phyloP scores from a whole-genome alignment of 257 asterid species.

The Catharanthus roseus region DNA sequence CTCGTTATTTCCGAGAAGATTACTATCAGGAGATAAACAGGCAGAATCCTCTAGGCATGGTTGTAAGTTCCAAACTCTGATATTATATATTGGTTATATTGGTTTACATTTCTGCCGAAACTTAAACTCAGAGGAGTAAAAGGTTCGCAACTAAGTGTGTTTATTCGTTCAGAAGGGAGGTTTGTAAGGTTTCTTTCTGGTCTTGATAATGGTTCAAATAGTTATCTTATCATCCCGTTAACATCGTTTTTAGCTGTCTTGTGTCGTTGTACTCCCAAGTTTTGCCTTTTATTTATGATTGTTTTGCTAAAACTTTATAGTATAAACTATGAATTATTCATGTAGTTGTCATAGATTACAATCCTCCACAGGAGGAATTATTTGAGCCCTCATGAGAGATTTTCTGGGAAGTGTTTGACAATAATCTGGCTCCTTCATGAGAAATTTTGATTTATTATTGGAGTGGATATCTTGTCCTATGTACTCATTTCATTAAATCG shows the following conservation, averaged over 20 bases:
- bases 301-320: neutral
- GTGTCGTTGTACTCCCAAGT: neutral
- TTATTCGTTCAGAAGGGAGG: neutral
- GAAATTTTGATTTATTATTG: neutral
- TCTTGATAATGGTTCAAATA: neutral
- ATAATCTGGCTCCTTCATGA: neutral
- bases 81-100: neutral
- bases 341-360: neutral
- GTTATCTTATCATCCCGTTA: neutral
- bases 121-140: neutral
- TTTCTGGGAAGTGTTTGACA: neutral
- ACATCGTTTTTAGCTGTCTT: neutral
- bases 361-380: neutral
- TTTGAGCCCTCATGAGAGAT: neutral
- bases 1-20: slow-evolving; percentile 92
- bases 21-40: slow-evolving; percentile 93
- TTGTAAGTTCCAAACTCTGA: slow-evolving; percentile 61
- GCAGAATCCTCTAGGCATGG: slow-evolving; percentile 98
- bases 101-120: neutral
- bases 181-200: neutral
- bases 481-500: slow-evolving; percentile 7
- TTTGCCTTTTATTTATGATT: neutral
- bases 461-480: neutral
- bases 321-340: neutral
- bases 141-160: neutral